A percentile compares a stretch with the other conserved stretches of the same genome.
Evolutionary conservation across 805 yeast species (phyloP).

Genomic region (Ogataea allantospora): DNA sequence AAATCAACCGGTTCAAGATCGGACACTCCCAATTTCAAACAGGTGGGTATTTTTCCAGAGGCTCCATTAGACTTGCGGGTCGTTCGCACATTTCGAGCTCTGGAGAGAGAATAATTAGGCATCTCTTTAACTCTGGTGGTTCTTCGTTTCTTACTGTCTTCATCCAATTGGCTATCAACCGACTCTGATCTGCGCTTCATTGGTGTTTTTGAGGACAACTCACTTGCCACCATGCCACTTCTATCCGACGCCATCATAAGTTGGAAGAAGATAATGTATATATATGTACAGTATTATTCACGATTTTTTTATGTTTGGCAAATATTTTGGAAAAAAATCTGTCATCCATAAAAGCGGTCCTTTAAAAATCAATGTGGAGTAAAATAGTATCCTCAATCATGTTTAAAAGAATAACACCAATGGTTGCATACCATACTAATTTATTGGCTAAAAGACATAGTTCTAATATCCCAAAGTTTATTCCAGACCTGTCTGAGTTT

Average conservation of each 20-base stretch:
- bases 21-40: constrained; percentile 3
- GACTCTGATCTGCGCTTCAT: constrained; percentile 8
- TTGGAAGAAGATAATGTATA: neutral
- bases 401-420: neutral
- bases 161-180: constrained; percentile 6
- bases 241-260: constrained; percentile 3
- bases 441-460: constrained; percentile 7
- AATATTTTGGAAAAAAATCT: constrained; percentile 6
- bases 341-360: constrained; percentile 1
- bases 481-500: constrained; percentile 32
- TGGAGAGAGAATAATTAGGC: constrained; percentile 5
- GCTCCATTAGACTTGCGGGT: neutral
- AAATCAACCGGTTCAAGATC: neutral
- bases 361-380: constrained; percentile 5
- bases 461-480: constrained; percentile 27
- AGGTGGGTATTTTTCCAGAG: constrained; percentile 3
- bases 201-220: neutral
- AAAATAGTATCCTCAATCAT: constrained; percentile 3
- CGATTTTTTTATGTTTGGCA: constrained; percentile 6
- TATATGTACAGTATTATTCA: neutral
- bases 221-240: constrained; percentile 1
- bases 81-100: constrained; percentile 3
- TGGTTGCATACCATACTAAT: neutral
- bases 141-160: constrained; percentile 4
- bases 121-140: constrained; percentile 6